phyloP scores from a whole-genome alignment of 495 filamentous ascomycete species.

The Aspergillus sparsus region DNA sequence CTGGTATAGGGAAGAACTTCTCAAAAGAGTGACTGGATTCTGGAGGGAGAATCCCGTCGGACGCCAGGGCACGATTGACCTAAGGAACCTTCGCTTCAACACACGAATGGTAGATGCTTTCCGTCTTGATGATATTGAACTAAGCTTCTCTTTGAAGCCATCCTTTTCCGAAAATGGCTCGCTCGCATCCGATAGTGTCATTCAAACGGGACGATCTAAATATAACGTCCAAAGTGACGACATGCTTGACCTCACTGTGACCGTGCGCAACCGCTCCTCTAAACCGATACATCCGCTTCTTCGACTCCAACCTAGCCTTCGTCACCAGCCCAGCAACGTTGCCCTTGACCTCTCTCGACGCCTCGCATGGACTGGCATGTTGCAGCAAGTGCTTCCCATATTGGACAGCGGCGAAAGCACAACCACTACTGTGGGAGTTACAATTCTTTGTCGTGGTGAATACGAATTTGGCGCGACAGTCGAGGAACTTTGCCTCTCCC shows the following conservation, averaged over 20 bases:
- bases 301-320: slow-evolving; percentile 73
- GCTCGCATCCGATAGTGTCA: slow-evolving; percentile 23
- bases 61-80: slow-evolving; percentile 69
- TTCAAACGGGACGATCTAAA: slow-evolving; percentile 47
- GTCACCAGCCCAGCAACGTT: slow-evolving; percentile 68
- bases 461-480: slow-evolving; percentile 81
- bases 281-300: slow-evolving; percentile 70
- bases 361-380: slow-evolving; percentile 78
- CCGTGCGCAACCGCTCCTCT: slow-evolving; percentile 69
- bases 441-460: slow-evolving; percentile 72
- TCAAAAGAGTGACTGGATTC: slow-evolving; percentile 66
- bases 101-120: slow-evolving; percentile 81
- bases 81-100: slow-evolving; percentile 70
- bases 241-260: slow-evolving; percentile 68
- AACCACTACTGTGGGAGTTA: slow-evolving; percentile 62
- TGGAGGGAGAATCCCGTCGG: slow-evolving; percentile 66
- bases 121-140: slow-evolving; percentile 75
- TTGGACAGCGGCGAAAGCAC: slow-evolving; percentile 56
- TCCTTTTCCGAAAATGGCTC: slow-evolving; percentile 21
- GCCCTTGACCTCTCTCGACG: slow-evolving; percentile 83
- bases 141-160: slow-evolving; percentile 59
- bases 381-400: slow-evolving; percentile 70
- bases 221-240: slow-evolving; percentile 66
- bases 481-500: slow-evolving; percentile 66
- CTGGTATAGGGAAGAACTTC: slow-evolving; percentile 86